phyloP scores from a whole-genome alignment of 2,329 filamentous ascomycete species.

The Botrytis galanthina region DNA sequence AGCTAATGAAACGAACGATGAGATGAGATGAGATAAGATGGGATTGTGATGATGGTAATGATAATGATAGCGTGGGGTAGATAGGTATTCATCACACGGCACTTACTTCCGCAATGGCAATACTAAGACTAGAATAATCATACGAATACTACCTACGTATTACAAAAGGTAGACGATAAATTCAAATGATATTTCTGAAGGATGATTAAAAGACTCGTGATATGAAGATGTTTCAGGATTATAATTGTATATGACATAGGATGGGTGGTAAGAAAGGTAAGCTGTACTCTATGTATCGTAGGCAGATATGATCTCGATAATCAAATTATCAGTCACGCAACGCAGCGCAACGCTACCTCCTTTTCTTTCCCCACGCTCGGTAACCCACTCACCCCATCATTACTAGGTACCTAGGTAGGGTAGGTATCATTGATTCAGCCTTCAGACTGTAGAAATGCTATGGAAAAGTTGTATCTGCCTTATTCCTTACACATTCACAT shows the following conservation, averaged over 20 bases:
- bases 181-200: neutral
- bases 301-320: no score
- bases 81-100: neutral
- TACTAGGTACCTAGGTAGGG: neutral
- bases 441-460: no score
- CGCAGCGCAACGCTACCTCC: neutral
- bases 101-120: neutral
- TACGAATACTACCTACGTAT: neutral
- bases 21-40: conserved; percentile 14
- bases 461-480: neutral
- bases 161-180: neutral
- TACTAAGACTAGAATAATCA: neutral
- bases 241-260: neutral
- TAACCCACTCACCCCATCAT: neutral
- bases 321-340: neutral
- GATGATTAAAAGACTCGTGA: neutral
- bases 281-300: neutral
- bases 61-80: neutral
- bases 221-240: neutral
- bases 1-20: neutral
- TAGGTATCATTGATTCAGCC: neutral
- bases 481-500: neutral
- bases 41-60: neutral
- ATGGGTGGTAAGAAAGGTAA: neutral
- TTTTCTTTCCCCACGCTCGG: conserved; percentile 7